These are phyloP conservation scores for Colletotrichum sp. DNA, from an alignment of 2,329 filamentous ascomycete species.

Conservation along the genomic window DNA sequence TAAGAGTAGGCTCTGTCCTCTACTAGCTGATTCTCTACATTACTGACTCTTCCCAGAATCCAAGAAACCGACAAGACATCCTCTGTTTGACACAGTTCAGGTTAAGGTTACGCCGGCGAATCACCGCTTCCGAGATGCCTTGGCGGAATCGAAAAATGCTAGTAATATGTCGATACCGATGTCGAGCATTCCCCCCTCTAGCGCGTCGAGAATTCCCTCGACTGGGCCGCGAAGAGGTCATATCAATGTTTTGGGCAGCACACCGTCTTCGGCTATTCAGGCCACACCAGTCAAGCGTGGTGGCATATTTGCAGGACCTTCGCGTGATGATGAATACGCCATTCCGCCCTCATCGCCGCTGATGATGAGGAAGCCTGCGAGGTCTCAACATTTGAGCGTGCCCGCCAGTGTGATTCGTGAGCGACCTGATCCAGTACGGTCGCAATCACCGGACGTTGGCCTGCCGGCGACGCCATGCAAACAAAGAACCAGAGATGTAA, in stretches of 20 bases:
- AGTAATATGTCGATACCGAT: slow-evolving; percentile 1
- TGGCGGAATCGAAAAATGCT: slow-evolving; percentile 34
- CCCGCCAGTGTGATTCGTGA: slow-evolving; percentile 32
- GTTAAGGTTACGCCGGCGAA: slow-evolving; percentile 65
- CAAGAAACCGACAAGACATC: slow-evolving; percentile 53
- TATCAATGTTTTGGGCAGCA: slow-evolving; percentile 30
- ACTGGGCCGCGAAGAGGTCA: slow-evolving; percentile 40
- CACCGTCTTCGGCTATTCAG: slow-evolving; percentile 21
- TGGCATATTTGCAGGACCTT: not conserved
- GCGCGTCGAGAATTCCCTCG: slow-evolving; percentile 44
- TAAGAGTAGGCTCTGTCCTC: slow-evolving; percentile 49
- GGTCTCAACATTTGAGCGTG: not conserved
- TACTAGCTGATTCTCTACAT: not conserved
- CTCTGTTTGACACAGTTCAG: slow-evolving; percentile 43
- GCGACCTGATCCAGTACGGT: slow-evolving; percentile 12
- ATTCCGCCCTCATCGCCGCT: slow-evolving; percentile 42
- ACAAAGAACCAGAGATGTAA: slow-evolving; percentile 23
- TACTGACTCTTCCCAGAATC: slow-evolving; percentile 43
- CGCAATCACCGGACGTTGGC: slow-evolving; percentile 5
- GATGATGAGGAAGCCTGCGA: slow-evolving; percentile 27
- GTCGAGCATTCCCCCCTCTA: slow-evolving; percentile 39
- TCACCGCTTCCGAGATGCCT: slow-evolving; percentile 57
- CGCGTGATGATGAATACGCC: slow-evolving; percentile 26
- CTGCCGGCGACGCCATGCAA: slow-evolving; percentile 46
- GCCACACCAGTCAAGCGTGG: slow-evolving; percentile 18